phyloP scores from a whole-genome alignment of 108 stramenopile species.

The Skeletonema marinoi region DNA sequence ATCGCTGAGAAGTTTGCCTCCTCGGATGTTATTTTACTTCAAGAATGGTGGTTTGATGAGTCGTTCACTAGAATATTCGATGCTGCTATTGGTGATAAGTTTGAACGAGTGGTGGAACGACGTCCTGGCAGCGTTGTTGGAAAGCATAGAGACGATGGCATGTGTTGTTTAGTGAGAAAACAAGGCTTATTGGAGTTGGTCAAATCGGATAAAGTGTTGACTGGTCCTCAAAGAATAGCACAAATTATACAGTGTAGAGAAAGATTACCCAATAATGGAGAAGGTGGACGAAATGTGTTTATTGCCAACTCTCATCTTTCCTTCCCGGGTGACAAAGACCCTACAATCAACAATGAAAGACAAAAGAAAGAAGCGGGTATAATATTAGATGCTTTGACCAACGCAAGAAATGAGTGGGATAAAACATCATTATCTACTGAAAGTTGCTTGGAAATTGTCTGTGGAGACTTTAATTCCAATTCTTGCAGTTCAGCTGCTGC shows the following conservation, averaged over 20 bases:
- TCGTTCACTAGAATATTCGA: conserved; percentile 41
- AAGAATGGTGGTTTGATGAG: conserved; percentile 51
- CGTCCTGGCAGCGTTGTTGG: conserved; percentile 27
- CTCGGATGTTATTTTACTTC: conserved; percentile 43
- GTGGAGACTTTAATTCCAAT: conserved; percentile 54
- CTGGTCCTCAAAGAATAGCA: conserved; percentile 47
- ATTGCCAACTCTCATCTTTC: conserved; percentile 46
- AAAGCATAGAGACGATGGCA: conserved; percentile 37
- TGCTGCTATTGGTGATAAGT: conserved; percentile 17
- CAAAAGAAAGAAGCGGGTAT: conserved; percentile 34
- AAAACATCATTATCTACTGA: not conserved
- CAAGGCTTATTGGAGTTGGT: conserved; percentile 32
- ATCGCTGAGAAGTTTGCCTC: conserved; percentile 29
- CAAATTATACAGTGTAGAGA: conserved; percentile 45
- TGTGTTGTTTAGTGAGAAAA: conserved; percentile 38
- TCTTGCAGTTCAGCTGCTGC: conserved; percentile 39
- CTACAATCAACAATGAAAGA: conserved; percentile 20
- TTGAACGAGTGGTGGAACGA: conserved; percentile 38
- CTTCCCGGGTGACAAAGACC: conserved; percentile 35
- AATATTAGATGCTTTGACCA: conserved; percentile 33
- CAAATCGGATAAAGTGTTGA: conserved; percentile 21
- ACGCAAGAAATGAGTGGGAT: conserved; percentile 3
- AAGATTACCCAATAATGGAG: not conserved
- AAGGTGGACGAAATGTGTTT: conserved; percentile 14
- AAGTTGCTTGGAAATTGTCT: conserved; percentile 28